A percentile compares a stretch with the other conserved stretches of the same genome.
Conservation (phyloP, 768 basidiomycete species). For the Leccinellum luteum region DNA sequence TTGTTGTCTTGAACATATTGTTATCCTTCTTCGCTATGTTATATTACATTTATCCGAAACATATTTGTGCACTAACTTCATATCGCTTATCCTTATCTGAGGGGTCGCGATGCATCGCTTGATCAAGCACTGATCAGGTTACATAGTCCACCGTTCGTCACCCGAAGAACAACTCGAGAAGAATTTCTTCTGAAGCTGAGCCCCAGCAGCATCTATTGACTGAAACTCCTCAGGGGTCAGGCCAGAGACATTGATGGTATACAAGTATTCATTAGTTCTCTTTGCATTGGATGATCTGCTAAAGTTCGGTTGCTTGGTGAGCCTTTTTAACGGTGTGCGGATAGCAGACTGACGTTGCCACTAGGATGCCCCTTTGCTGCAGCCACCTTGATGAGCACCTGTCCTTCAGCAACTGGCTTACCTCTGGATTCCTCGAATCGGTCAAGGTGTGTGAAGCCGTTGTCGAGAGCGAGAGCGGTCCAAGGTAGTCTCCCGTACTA, state of each 20-base stretch:
- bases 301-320: neutral
- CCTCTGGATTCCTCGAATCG: neutral
- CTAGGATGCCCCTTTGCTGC: slow-evolving; percentile 2
- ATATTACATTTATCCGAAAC: neutral
- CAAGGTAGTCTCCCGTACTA: too few species aligned
- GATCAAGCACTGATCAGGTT: neutral
- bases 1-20: neutral
- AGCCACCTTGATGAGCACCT: too few species aligned
- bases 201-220: neutral
- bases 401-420: neutral
- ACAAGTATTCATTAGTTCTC: neutral
- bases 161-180: neutral
- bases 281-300: neutral
- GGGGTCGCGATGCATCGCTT: neutral
- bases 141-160: neutral
- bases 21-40: neutral
- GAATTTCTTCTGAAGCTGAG: slow-evolving; percentile 1
- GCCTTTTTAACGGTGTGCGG: neutral
- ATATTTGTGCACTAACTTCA: neutral
- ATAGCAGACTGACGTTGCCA: neutral
- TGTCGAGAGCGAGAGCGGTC: neutral
- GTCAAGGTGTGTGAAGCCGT: neutral
- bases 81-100: neutral
- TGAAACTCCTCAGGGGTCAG: slow-evolving; percentile 3
- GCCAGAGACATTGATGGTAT: neutral